Conservation (phyloP, 2,329 filamentous ascomycete species). For the Tothia fuscella region DNA sequence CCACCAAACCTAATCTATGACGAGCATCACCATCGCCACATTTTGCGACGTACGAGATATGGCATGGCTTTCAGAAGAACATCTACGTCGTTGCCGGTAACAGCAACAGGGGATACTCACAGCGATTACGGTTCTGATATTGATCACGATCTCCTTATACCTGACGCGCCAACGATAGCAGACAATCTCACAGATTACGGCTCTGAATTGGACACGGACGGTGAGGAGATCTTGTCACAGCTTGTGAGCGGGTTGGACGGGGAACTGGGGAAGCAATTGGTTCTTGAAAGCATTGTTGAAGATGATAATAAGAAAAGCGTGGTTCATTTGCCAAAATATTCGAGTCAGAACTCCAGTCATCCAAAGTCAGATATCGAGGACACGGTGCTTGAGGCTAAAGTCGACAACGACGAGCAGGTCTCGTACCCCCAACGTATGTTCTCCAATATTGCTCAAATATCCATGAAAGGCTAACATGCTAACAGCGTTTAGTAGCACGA, state of each 20-base stretch:
- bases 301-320: not conserved
- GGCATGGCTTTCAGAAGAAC: not conserved
- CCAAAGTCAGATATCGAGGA: not conserved
- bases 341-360: not conserved
- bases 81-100: not conserved
- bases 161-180: not conserved
- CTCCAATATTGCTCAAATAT: not conserved
- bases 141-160: not conserved
- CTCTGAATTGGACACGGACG: conserved; percentile 4
- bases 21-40: not conserved
- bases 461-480: not conserved
- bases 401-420: not conserved
- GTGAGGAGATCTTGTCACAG: not conserved
- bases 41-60: not conserved
- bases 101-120: not conserved
- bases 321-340: not conserved
- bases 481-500: conserved; percentile 4
- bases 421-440: not conserved
- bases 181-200: conserved; percentile 1
- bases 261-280: not conserved
- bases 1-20: no score
- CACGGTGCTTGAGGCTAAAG: not conserved
- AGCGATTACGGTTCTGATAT: not conserved
- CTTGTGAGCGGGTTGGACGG: not conserved
- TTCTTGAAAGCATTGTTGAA: not conserved